These are phyloP conservation scores for Triadica sebifera DNA, from an alignment of 345 rosid species.

Conservation along the genomic window DNA sequence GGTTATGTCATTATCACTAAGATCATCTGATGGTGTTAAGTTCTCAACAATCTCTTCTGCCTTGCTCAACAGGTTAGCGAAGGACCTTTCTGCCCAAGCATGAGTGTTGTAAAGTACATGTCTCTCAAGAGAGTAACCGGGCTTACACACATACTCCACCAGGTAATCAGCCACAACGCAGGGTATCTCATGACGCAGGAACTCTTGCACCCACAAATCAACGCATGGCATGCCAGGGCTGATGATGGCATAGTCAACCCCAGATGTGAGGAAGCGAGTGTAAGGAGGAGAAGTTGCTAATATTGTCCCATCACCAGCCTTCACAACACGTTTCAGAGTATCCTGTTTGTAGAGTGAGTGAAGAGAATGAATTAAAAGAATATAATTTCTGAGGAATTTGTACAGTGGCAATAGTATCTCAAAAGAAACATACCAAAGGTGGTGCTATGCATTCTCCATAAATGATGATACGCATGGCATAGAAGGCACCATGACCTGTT, in stretches of 20 bases:
- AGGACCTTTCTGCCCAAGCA: conserved; percentile 77
- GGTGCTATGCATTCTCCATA: conserved; percentile 92
- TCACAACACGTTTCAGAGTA: conserved; percentile 84
- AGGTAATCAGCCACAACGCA: conserved; percentile 81
- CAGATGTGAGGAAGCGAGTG: conserved; percentile 62
- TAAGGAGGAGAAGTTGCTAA: conserved; percentile 97
- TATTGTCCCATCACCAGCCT: conserved; percentile 90
- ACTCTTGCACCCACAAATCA: conserved; percentile 85
- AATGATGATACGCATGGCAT: conserved; percentile 66
- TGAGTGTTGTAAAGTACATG: conserved; percentile 74
- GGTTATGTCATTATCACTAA: conserved; percentile 21
- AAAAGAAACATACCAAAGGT: conserved; percentile 61
- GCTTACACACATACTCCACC: conserved; percentile 94
- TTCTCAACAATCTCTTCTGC: conserved; percentile 40
- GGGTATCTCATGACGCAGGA: conserved; percentile 74
- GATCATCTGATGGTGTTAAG: conserved; percentile 6
- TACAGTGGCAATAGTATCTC: neutral
- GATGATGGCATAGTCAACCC: conserved; percentile 73
- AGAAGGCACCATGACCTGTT: conserved; percentile 92
- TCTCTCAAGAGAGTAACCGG: conserved; percentile 75
- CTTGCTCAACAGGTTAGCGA: conserved; percentile 39
- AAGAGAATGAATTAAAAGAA: neutral
- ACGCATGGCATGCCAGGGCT: conserved; percentile 71
- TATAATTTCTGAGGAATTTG: neutral
- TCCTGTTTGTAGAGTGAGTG: conserved; percentile 51